Evolutionary conservation across 495 filamentous ascomycete genomes (phyloP), one percentile per base, ranked within the genome.

Genomic region (Filosporella fistucella): DNA sequence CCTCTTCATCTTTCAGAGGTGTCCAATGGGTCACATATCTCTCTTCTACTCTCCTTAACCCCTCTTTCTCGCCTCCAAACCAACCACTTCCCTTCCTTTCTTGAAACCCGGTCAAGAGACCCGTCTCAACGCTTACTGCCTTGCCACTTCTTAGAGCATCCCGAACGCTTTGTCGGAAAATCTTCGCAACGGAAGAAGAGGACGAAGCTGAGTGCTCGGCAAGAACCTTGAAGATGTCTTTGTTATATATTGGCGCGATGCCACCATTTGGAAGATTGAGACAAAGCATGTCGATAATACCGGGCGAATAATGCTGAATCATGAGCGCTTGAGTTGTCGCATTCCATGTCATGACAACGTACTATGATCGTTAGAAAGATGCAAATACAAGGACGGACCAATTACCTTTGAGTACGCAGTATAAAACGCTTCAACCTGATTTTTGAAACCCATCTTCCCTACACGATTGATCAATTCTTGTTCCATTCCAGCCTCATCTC

Each of bases 21-120:
- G 73, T 72, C 77, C 77, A 80, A 53, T 74, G 71, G 20, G 63
- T 68, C n/a, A 72, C 65, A 38, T 76, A 60, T 57, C 59, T 65
- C 49, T 68, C 69, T 60, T 64, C 22, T 49, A 55, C 23, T 32
- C 47, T 51, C 47, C n/a, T 51, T 22, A 51, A 29, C 22, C 43
- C 42, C 62, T 61, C 28, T 56, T 63, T 23, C 56, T 54, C 37
- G 1, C 9, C 21, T 1, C 37, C 44, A 30, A 43, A 54, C 45
- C 45, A 44, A 17, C 24, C 25, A 1, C 21, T 41, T 1, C 51
- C 40, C 35, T 46, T 52, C 36, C 38, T 46, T 54, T 47, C 26
- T 56, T 45, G 43, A 29, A 53, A 41, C 1, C 43, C 43, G 4
- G 56, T 51, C 35, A 47, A 49, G 24, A 55, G 38, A 38, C n/a